A percentile compares a stretch with the other conserved stretches of the same genome.
Conservation (phyloP, 2,329 filamentous ascomycete genomes). For the Penicillium sp. region DNA sequence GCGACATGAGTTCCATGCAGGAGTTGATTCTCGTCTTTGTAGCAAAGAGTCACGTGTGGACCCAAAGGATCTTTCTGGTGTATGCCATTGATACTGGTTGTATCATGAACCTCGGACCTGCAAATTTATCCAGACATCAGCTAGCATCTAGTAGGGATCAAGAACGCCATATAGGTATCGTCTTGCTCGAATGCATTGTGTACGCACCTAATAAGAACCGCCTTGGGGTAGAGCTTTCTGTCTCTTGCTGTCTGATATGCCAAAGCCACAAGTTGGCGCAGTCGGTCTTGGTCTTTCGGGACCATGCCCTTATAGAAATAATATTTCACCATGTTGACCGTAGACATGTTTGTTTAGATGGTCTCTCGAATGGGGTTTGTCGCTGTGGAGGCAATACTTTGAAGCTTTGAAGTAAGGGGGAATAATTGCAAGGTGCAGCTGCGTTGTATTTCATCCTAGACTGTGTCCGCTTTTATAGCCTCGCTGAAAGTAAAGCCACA, state of each 20-base stretch:
- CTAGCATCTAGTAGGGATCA: slow-evolving; percentile 1
- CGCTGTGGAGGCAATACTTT: not conserved
- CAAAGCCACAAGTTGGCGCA: slow-evolving; percentile 15
- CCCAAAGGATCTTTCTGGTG: slow-evolving; percentile 20
- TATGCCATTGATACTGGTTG: slow-evolving; percentile 19
- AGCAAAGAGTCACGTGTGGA: slow-evolving; percentile 19
- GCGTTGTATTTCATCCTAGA: not conserved
- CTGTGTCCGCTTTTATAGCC: not conserved
- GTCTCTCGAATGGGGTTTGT: not conserved
- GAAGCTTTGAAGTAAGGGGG: not conserved
- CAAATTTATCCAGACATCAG: slow-evolving; percentile 3
- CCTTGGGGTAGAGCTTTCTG: slow-evolving; percentile 19
- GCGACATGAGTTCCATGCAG: slow-evolving; percentile 20
- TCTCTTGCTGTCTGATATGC: slow-evolving; percentile 23
- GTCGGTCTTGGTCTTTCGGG: slow-evolving; percentile 9
- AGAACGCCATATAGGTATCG: not conserved
- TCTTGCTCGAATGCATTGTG: slow-evolving; percentile 1
- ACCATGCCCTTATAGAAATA: slow-evolving; percentile 16
- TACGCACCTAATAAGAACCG: slow-evolving; percentile 17
- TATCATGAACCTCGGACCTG: slow-evolving; percentile 19
- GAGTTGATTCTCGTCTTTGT: slow-evolving; percentile 19
- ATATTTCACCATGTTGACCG: slow-evolving; percentile 19
- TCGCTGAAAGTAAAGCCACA: not conserved
- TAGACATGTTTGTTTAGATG: slow-evolving; percentile 11
- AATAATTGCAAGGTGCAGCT: not conserved